phyloP scores from a whole-genome alignment of 768 basidiomycete genomes.

The Piloderma croceum region DNA sequence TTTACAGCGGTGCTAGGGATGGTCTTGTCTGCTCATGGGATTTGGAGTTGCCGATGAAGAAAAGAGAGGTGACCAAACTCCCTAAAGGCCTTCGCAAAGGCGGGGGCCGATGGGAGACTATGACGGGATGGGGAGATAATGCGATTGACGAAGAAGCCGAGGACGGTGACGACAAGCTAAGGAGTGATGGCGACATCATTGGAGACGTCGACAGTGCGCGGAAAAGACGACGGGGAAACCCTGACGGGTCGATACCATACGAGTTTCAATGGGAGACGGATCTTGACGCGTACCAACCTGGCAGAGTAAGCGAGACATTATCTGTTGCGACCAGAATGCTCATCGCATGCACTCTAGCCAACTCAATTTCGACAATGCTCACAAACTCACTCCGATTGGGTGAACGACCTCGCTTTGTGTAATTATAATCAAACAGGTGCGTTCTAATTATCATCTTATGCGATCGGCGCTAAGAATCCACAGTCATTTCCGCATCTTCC shows the following conservation, averaged over 20 bases:
- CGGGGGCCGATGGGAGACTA: constrained; percentile 61
- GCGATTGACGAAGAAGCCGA: constrained; percentile 59
- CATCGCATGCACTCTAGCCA: constrained; percentile 31
- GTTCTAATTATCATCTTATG: constrained; percentile 16
- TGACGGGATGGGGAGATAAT: constrained; percentile 83
- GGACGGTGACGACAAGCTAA: constrained; percentile 48
- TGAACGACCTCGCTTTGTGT: constrained; percentile 89
- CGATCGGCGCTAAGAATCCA: constrained; percentile 6
- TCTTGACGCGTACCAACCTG: constrained; percentile 40
- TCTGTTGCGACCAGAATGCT: constrained; percentile 1
- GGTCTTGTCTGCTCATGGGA: constrained; percentile 89
- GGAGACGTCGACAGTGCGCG: constrained; percentile 52
- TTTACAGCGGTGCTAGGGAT: constrained; percentile 88
- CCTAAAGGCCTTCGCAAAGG: constrained; percentile 19
- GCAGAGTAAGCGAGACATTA: no score
- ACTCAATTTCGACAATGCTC: constrained; percentile 80
- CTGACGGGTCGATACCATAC: constrained; percentile 42
- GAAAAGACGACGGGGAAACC: constrained; percentile 32
- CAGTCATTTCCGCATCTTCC: constrained; percentile 90
- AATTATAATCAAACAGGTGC: constrained; percentile 84
- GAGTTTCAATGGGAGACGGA: constrained; percentile 84
- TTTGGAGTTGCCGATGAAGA: constrained; percentile 55
- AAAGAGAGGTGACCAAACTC: constrained; percentile 19
- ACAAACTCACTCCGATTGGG: constrained; percentile 92
- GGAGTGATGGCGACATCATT: constrained; percentile 71